Evolutionary conservation across 805 yeast genomes (phyloP).

Genomic region (Suhomyces faveliae): DNA sequence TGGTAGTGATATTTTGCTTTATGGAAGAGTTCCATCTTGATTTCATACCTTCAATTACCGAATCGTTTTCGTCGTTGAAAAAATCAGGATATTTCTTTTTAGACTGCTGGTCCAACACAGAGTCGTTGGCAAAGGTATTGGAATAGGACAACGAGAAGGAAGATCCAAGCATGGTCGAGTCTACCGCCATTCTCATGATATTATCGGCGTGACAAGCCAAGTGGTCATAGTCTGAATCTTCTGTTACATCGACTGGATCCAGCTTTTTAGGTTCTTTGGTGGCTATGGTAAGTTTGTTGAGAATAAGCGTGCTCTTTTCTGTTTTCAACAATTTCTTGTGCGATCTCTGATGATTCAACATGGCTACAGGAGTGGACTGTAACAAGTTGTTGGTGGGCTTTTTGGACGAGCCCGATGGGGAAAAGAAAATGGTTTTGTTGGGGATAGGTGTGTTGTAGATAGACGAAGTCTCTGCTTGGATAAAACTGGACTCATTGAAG

Average conservation of each 20-base stretch:
- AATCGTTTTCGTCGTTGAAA: slow-evolving; percentile 17
- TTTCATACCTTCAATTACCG: slow-evolving; percentile 17
- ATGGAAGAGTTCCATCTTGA: slow-evolving; percentile 12
- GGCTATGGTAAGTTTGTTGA: background rate
- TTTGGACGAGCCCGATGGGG: slow-evolving; percentile 24
- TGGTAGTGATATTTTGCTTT: slow-evolving; percentile 26
- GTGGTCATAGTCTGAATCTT: slow-evolving; percentile 32
- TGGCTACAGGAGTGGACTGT: slow-evolving; percentile 27
- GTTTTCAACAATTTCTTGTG: slow-evolving; percentile 12
- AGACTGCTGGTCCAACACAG: slow-evolving; percentile 18
- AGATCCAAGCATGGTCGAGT: slow-evolving; percentile 45
- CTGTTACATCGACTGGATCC: slow-evolving; percentile 6
- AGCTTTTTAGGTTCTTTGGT: slow-evolving; percentile 1
- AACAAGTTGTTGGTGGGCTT: slow-evolving; percentile 12
- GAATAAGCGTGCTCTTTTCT: background rate
- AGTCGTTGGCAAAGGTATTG: slow-evolving; percentile 35
- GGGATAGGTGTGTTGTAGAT: slow-evolving; percentile 25
- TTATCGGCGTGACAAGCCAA: slow-evolving; percentile 48
- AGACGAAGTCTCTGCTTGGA: slow-evolving; percentile 12
- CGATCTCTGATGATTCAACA: slow-evolving; percentile 14
- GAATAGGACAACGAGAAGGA: slow-evolving; percentile 38
- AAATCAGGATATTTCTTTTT: slow-evolving; percentile 15
- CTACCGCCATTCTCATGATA: slow-evolving; percentile 47
- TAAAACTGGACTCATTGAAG: slow-evolving; percentile 2
- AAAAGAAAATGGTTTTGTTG: slow-evolving; percentile 26